A percentile compares a stretch with the other conserved stretches of the same genome.
phyloP scores from a whole-genome alignment of 352 stramenopile species.

The Phytophthora pluvialis region DNA sequence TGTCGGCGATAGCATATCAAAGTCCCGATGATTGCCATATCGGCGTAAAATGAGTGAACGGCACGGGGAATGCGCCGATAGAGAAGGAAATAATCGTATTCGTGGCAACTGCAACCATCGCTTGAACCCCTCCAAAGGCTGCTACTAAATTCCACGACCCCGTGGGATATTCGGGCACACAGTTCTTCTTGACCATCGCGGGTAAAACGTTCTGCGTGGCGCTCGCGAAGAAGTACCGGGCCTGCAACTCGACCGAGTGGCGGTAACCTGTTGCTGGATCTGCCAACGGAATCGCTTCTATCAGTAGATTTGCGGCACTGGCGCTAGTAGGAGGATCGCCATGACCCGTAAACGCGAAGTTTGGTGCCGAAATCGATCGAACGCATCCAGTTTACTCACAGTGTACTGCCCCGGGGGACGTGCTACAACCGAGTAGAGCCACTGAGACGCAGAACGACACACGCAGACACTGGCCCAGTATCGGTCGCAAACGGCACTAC shows the following conservation, averaged over 20 bases:
- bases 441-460: too few species aligned
- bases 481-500: too few species aligned
- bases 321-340: slow-evolving; percentile 27
- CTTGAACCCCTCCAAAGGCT: slow-evolving; percentile 15
- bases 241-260: slow-evolving; percentile 2
- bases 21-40: slow-evolving; percentile 21
- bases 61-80: slow-evolving; percentile 41
- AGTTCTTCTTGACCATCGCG: slow-evolving; percentile 27
- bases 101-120: too few species aligned
- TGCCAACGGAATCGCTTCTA: slow-evolving; percentile 44
- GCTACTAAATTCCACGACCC: slow-evolving; percentile 10
- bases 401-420: slow-evolving; percentile 36
- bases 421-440: too few species aligned
- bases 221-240: slow-evolving; percentile 37
- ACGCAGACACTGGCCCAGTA: too few species aligned
- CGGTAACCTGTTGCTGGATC: too few species aligned
- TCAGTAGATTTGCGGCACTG: slow-evolving; percentile 38
- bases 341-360: slow-evolving; percentile 5
- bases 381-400: slow-evolving; percentile 42
- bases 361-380: slow-evolving; percentile 21
- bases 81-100: slow-evolving; percentile 20
- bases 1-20: slow-evolving; percentile 23
- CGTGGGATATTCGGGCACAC: slow-evolving; percentile 35
- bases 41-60: slow-evolving; percentile 36
- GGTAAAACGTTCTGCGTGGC: too few species aligned